Percentiles rank a stretch among this genome's conserved stretches.
phyloP scores from a whole-genome alignment of 2,329 filamentous ascomycete genomes.

The Hymenoscyphus fructigenus region DNA sequence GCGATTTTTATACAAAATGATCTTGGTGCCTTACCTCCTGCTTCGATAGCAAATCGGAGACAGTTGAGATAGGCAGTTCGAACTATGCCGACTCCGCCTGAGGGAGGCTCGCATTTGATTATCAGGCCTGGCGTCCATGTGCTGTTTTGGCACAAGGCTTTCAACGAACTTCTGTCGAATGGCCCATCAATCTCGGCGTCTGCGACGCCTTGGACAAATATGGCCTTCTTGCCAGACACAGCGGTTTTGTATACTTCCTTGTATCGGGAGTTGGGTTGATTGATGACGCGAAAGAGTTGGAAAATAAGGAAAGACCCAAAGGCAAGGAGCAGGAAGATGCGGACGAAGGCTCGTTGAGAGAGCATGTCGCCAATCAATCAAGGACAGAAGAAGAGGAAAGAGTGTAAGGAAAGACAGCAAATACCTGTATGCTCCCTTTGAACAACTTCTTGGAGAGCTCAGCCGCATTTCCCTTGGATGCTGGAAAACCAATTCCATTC shows the following conservation, averaged over 20 bases:
- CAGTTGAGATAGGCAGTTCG: constrained; percentile 48
- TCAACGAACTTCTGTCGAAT: constrained; percentile 21
- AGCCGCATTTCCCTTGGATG: background rate
- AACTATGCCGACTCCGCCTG: constrained; percentile 46
- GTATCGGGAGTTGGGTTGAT: background rate
- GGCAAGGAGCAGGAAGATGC: background rate
- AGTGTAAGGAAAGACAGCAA: background rate
- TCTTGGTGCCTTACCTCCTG: constrained; percentile 40
- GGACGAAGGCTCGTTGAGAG: background rate
- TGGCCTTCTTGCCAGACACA: background rate
- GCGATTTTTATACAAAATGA: background rate
- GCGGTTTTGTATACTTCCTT: background rate
- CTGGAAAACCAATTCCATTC: constrained; percentile 2
- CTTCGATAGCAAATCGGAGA: constrained; percentile 47
- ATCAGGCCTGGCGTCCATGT: constrained; percentile 44
- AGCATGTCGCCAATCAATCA: background rate
- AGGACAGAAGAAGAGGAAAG: background rate
- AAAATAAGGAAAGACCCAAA: background rate
- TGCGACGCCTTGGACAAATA: constrained; percentile 1
- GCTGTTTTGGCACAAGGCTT: constrained; percentile 38
- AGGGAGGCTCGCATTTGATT: constrained; percentile 44
- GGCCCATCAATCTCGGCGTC: constrained; percentile 26
- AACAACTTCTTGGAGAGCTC: background rate
- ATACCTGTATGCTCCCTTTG: background rate
- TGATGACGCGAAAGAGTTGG: background rate